These are phyloP conservation scores for Fusarium xylarioides DNA, from an alignment of 2,329 filamentous ascomycete species.

Conservation along the genomic window DNA sequence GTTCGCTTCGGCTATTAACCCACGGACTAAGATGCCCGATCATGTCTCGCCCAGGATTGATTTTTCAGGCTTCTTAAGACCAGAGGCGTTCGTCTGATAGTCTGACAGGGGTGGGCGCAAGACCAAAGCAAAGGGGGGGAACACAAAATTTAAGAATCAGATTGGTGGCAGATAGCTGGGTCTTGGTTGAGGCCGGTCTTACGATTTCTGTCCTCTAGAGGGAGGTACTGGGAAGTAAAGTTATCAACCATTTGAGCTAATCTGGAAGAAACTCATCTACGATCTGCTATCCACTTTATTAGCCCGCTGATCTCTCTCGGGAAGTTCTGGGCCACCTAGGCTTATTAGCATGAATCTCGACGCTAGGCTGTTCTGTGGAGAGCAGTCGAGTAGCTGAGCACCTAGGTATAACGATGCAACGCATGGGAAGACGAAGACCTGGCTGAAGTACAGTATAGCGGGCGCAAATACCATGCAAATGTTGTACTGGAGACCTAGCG, in stretches of 20 bases:
- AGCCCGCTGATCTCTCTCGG: conserved; percentile 24
- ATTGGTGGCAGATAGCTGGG: not conserved
- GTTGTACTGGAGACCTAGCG: not conserved
- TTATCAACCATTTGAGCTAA: conserved; percentile 30
- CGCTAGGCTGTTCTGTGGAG: not conserved
- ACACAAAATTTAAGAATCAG: not conserved
- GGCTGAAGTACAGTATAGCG: not conserved
- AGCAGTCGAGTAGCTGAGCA: not conserved
- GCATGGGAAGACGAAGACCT: not conserved
- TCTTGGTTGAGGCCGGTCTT: not conserved
- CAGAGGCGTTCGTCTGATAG: not conserved
- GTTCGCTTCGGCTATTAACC: not conserved
- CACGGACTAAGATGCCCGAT: not conserved
- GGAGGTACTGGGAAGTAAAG: not conserved
- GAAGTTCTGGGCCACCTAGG: conserved; percentile 23
- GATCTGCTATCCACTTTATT: conserved; percentile 7
- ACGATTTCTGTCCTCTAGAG: not conserved
- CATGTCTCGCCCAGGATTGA: not conserved
- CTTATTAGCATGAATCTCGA: conserved; percentile 4
- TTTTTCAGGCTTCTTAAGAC: not conserved
- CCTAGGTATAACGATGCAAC: not conserved
- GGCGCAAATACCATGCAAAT: not conserved
- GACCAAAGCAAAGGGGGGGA: not conserved
- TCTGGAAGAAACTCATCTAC: conserved; percentile 9
- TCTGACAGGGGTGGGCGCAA: conserved; percentile 26